Base-by-base conservation (phyloP, 352 stramenopile species). In the Phytophthora pisi region DNA sequence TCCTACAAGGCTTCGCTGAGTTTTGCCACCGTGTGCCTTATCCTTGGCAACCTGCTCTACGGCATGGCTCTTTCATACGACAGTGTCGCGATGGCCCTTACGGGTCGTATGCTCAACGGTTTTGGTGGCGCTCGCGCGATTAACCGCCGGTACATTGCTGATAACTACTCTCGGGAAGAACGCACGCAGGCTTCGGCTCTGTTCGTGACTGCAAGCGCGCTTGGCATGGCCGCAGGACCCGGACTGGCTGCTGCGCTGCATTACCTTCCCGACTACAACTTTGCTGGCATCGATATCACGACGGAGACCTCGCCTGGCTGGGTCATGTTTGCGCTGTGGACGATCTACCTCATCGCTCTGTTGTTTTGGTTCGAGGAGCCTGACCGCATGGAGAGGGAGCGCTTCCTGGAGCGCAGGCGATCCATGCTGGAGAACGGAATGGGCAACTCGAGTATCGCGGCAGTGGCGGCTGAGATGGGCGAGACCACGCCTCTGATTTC, bases 51-150 rank as follows among this genome's bases (percentile, higher is more conserved):
- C 72, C 45, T 97, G 59, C 70, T 97, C 2, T 98, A 98, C 67
- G 92, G 76, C 6, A 66, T 93, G 47, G 90, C 90, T 18, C 77
- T 92, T 28, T 81, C 84, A 46, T 93, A 82, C 66, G 75, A 95
- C 66, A 93, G 84, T 60, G 89, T 95, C 31, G 73, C 70, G 4
- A 95, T 98, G 82, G 91, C 96, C 23, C 84, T 98, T 54, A 57
- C 93, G 1, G 95, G 95, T 45, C 91, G 95, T 36, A 77, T 98
- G 56, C 77, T 98, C 18, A 98, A 96, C 74, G 95, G 95, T 54
- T 98, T 98, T 84, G 95, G 93, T 31, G 90, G 87, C 40, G 92
- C 93, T 4, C 79, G 95, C 24, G 85, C 88, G 16, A 98, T 98
- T 57, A 98, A 98, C 67, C 79, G 91, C 7, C 81, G 85, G 3